Evolutionary conservation across 345 rosid genomes (phyloP).

Genomic region (Atalantia buxifolia): DNA sequence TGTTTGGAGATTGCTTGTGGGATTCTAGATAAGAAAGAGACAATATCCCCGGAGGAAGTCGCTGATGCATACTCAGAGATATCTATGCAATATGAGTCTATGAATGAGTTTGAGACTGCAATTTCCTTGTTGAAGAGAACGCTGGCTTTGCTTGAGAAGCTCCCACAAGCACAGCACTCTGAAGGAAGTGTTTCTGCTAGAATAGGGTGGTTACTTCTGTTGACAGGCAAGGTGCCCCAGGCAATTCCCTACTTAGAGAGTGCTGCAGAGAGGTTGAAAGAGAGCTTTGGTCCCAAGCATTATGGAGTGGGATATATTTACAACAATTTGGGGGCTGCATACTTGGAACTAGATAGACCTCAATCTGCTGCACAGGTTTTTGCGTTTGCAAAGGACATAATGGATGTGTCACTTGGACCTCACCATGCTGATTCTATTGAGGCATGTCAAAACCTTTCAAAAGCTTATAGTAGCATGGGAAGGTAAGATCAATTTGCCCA

Average conservation of each 20-base stretch:
- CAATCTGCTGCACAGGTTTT: slow-evolving; percentile 95
- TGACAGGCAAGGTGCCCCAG: slow-evolving; percentile 76
- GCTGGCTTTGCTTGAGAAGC: slow-evolving; percentile 65
- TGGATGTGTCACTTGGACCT: slow-evolving; percentile 97
- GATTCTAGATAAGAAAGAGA: slow-evolving; percentile 76
- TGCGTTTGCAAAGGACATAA: slow-evolving; percentile 88
- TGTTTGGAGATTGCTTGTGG: slow-evolving; percentile 80
- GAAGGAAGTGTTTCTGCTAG: slow-evolving; percentile 92
- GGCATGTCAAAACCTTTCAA: slow-evolving; percentile 89
- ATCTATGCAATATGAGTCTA: slow-evolving; percentile 82
- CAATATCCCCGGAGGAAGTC: slow-evolving; percentile 59
- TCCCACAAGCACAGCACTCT: slow-evolving; percentile 83
- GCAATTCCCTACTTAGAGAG: slow-evolving; percentile 88
- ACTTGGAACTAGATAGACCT: slow-evolving; percentile 84
- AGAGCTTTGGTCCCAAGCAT: slow-evolving; percentile 90
- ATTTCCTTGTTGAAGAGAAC: slow-evolving; percentile 75
- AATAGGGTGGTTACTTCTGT: slow-evolving; percentile 83
- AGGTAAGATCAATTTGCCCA: slow-evolving; percentile 43
- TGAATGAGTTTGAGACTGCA: slow-evolving; percentile 82
- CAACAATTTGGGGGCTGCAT: slow-evolving; percentile 93
- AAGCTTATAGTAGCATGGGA: slow-evolving; percentile 76
- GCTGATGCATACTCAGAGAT: slow-evolving; percentile 92
- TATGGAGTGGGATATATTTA: slow-evolving; percentile 89
- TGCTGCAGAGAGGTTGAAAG: slow-evolving; percentile 82
- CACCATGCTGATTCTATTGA: slow-evolving; percentile 86